Base-by-base conservation (phyloP, 176 grass and related monocot genomes). In the Cenchrus fungigraminus region DNA sequence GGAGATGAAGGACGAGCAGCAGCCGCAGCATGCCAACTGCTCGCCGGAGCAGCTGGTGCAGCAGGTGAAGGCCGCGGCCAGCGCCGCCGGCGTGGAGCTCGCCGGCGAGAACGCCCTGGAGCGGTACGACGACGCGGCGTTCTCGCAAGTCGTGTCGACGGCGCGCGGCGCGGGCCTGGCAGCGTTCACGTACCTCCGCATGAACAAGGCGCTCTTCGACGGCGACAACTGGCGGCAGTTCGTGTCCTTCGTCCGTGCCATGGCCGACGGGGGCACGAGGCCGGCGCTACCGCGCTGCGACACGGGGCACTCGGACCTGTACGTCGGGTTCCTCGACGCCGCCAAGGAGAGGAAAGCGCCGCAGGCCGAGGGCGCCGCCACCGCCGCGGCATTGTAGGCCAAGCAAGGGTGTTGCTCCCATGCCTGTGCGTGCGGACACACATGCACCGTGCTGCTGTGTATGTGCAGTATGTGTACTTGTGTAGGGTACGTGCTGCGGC, bases 1-100 rank as follows among this genome's bases (percentile, higher is more conserved):
- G 96, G 96, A 98, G 84, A 98, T 98, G 96, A 88, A 72, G 62
- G 96, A 98, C 76, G 87, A 94, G 89, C 87, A 98, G 88, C 96
- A 98, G 86, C 96, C 96, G 8, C 58, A 31, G 14, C 89, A 95
- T 63, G 96, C 93, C 28, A 20, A 43, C 8, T 98, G 96, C 87
- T 87, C 91, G 47, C 96, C 96, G 14, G 85, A 92, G 73, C 85
- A 72, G 47, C 91, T 98, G 29, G 93, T 98, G 80, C 72, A 73
- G 77, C 93, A 98, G 76, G 93, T 98, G 16, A 90, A 82, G 80
- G 82, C 59, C 0, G 91, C 91, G 9, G 74, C 85, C 1, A n/a
- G 22, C 4, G 42, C 29, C 1, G 91, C 89, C 13, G 68, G 91
- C 22, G 91, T 73, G 54, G 89, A 93, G 83, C 85, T 98, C 55